These are phyloP conservation scores for Acarospora socialis DNA, from an alignment of 2,329 filamentous ascomycete genomes.

Conservation along the genomic window DNA sequence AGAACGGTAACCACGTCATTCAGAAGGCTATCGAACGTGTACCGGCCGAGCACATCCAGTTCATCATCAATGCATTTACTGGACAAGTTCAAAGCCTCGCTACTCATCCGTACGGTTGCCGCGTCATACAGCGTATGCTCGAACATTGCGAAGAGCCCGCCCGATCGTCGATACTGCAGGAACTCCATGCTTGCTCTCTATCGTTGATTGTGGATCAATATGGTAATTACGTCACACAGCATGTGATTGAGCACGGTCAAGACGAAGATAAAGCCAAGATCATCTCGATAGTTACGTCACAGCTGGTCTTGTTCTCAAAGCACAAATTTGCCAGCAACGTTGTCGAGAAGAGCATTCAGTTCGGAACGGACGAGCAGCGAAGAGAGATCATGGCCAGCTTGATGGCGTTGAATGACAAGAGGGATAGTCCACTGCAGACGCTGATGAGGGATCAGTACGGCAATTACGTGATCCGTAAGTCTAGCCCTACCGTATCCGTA, in stretches of 20 bases:
- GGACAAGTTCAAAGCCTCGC: constrained; percentile 62
- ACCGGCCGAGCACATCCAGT: constrained; percentile 63
- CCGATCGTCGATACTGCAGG: constrained; percentile 56
- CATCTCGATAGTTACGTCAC: constrained; percentile 56
- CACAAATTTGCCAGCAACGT: constrained; percentile 97
- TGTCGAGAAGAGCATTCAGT: constrained; percentile 79
- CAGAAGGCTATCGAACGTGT: constrained; percentile 82
- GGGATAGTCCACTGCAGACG: constrained; percentile 53
- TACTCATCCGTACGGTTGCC: constrained; percentile 72
- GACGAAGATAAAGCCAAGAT: constrained; percentile 58
- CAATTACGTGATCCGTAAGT: constrained; percentile 94
- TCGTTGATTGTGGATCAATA: constrained; percentile 73
- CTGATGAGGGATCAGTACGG: constrained; percentile 86
- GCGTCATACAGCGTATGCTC: constrained; percentile 83
- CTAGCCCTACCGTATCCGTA: constrained; percentile 5
- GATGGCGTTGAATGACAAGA: constrained; percentile 45
- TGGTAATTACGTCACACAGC: constrained; percentile 92
- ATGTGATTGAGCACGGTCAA: constrained; percentile 69
- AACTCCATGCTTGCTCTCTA: constrained; percentile 59
- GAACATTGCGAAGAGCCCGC: constrained; percentile 65
- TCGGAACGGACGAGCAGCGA: constrained; percentile 55
- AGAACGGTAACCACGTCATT: constrained; percentile 92
- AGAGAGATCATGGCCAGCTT: constrained; percentile 52
- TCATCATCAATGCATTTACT: constrained; percentile 69
- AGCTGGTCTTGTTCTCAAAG: constrained; percentile 65